These are phyloP conservation scores for Botryotinia calthae DNA, from an alignment of 2,329 filamentous ascomycete species.

Conservation along the genomic window DNA sequence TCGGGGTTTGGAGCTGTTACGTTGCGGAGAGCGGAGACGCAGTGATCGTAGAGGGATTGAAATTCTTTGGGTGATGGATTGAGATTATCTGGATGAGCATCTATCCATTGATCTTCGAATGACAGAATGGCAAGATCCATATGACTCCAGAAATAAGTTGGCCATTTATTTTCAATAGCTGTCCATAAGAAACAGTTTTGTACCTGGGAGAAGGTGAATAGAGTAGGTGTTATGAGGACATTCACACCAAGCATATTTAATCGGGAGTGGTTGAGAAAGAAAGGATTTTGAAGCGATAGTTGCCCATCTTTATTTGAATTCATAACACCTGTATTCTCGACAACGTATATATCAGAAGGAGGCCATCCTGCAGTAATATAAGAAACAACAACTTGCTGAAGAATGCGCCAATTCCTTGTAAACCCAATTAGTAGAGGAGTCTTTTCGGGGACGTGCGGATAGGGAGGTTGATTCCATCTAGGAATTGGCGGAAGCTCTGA, in stretches of 20 bases:
- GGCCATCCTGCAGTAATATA: conserved; percentile 62
- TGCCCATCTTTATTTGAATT: conserved; percentile 49
- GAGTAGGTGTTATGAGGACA: conserved; percentile 49
- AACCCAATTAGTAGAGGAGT: conserved; percentile 60
- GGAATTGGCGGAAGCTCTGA: conserved; percentile 44
- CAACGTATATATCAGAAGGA: conserved; percentile 52
- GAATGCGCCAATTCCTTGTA: conserved; percentile 53
- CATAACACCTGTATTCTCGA: conserved; percentile 59
- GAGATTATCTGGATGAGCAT: not conserved
- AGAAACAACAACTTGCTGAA: conserved; percentile 54
- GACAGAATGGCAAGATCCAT: conserved; percentile 52
- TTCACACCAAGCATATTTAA: conserved; percentile 53
- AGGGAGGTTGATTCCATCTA: conserved; percentile 46
- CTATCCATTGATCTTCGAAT: conserved; percentile 41
- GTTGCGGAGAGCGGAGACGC: conserved; percentile 22
- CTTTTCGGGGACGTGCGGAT: conserved; percentile 41
- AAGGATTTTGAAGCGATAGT: conserved; percentile 54
- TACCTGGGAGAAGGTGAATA: conserved; percentile 54
- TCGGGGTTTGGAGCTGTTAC: conserved; percentile 19
- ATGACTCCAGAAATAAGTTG: conserved; percentile 56
- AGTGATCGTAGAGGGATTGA: conserved; percentile 23
- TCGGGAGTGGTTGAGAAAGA: conserved; percentile 52
- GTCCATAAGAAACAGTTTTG: conserved; percentile 53
- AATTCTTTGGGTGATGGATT: conserved; percentile 4
- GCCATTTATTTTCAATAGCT: conserved; percentile 46